A percentile compares a stretch with the other conserved stretches of the same genome.
phyloP scores from a whole-genome alignment of 768 basidiomycete species.

The Xanthoconium purpureum region DNA sequence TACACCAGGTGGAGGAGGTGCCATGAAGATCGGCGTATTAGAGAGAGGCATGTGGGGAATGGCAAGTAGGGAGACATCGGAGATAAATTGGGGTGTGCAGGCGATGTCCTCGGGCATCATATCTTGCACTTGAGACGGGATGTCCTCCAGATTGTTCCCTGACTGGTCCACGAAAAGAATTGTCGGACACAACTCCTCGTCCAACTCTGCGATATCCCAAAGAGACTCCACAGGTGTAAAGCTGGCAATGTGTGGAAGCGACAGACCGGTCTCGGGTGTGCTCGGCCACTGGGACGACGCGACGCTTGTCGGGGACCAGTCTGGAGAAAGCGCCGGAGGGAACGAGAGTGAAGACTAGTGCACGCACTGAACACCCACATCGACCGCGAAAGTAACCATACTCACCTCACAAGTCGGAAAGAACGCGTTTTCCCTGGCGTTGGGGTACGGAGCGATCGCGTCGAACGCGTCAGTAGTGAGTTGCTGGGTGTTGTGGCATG shows the following conservation, averaged over 20 bases:
- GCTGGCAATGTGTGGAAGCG: not conserved
- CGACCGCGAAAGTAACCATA: not conserved
- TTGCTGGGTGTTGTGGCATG: not conserved
- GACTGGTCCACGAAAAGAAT: constrained; percentile 14
- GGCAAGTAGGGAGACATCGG: not conserved
- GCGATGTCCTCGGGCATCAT: constrained; percentile 24
- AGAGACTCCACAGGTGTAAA: not conserved
- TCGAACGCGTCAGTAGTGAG: not conserved
- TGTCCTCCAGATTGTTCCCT: constrained; percentile 13
- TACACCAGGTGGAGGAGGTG: not conserved
- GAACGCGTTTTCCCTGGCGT: not conserved
- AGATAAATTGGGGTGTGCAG: constrained; percentile 1
- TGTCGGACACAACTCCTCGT: not conserved
- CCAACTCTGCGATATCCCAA: constrained; percentile 1
- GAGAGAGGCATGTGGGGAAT: not conserved
- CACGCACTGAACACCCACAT: not conserved
- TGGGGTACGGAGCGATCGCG: not conserved
- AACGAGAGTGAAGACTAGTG: not conserved
- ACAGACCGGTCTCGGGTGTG: constrained; percentile 14
- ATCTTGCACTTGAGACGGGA: not conserved
- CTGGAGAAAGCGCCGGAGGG: constrained; percentile 24
- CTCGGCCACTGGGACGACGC: constrained; percentile 20
- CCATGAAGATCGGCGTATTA: not conserved
- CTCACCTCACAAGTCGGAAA: constrained; percentile 7
- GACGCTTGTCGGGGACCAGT: constrained; percentile 22